Percentiles rank a stretch among this genome's conserved stretches.
Conservation (phyloP, 148 eudicot genomes). For the Vaccinium macrocarpon region DNA sequence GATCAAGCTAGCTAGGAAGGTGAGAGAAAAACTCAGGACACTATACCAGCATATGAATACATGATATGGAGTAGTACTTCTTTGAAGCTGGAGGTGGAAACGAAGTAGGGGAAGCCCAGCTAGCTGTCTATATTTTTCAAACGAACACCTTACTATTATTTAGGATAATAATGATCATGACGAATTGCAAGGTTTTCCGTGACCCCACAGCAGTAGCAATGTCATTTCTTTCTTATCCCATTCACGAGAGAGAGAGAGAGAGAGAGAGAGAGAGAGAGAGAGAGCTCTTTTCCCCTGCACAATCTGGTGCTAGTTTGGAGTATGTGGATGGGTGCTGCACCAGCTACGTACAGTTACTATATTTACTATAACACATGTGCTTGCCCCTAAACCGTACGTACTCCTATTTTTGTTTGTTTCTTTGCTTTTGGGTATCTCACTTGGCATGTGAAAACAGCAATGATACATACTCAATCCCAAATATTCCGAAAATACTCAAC, state of each 20-base stretch:
- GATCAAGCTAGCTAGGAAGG: neutral
- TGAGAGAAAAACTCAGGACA: neutral
- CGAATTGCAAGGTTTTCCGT: neutral
- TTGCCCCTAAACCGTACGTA: neutral
- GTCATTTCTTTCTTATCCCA: neutral
- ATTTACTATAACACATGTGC: neutral
- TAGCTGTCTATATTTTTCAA: too few relatives aligned
- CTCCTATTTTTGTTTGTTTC: neutral
- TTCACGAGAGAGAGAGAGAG: neutral
- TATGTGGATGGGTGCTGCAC: conserved; percentile 3
- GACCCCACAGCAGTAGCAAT: neutral
- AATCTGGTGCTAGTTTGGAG: neutral
- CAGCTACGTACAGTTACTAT: neutral
- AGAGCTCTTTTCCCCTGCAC: neutral
- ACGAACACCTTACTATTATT: too few relatives aligned
- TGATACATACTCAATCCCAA: too few relatives aligned
- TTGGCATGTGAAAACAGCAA: too few relatives aligned
- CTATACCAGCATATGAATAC: too few relatives aligned
- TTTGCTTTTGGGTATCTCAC: neutral
- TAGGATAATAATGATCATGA: neutral
- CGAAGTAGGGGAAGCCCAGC: neutral
- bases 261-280: neutral
- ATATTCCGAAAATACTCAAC: too few relatives aligned
- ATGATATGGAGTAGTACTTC: neutral
- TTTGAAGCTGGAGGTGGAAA: neutral